Evolutionary conservation across 2,329 filamentous ascomycete species (phyloP), one percentile per base, ranked within the genome.

Genomic region (Verticillium alfalfae): DNA sequence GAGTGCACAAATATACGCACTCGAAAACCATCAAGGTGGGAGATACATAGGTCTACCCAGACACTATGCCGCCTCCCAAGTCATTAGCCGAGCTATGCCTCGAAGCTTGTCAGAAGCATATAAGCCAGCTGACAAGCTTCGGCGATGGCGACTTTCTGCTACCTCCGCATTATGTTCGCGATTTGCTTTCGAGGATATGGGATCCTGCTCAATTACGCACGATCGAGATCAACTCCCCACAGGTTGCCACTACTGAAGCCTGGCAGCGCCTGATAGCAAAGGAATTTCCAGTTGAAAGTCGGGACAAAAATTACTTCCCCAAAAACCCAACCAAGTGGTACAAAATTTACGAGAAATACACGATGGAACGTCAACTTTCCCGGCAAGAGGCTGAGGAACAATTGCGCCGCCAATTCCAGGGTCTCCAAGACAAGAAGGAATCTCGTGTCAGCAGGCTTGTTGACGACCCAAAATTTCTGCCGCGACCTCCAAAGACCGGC

Each of bases 261-360:
- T 97, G 94, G 94, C 76, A 86, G 52, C 83, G 85, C 34, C 84
- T 97, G 69, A 95, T 98, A 73, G 84, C 85, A 59, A 85, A 87
- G 57, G 88, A 97, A 69, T 91, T 97, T 64, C 87, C 87, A 2
- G 78, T 85, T 61, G 88, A 87, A 73, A 75, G 77, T 65, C 80
- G 87, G 52, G 77, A 78, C 56, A 86, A 89, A 70, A 84, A 85
- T 34, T 84, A 88, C 67, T 79, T 85, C 31, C 90, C 91, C 0
- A 81, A 82, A 61, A 83, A 91, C 65, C 85, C 88, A 0, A 79
- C 79, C 39, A 87, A 86, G 63, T 97, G 93, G 93, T 86, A 88
- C 71, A 86, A 89, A 61, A 81, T 96, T 15, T 97, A 96, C 76
- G 79, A 82, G 66, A 86, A 87, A 65, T 88, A 93, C 70, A 82